These are phyloP conservation scores for Litchi chinensis DNA, from an alignment of 345 rosid genomes.

Conservation along the genomic window DNA sequence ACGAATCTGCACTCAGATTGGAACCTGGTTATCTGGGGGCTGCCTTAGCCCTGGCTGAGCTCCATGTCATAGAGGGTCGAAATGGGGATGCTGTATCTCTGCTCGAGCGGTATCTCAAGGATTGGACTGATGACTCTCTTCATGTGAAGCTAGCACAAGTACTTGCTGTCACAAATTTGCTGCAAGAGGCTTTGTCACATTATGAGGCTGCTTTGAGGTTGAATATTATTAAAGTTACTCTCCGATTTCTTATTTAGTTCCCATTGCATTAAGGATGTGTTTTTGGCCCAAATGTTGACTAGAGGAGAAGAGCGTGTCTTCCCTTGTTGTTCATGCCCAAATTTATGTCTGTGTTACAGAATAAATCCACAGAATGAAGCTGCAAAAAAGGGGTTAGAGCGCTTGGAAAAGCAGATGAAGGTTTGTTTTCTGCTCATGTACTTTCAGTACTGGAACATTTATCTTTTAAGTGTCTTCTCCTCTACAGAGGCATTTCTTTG, in stretches of 20 bases:
- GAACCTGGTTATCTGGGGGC: constrained; percentile 98
- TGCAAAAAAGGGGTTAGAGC: constrained; percentile 94
- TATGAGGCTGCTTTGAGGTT: constrained; percentile 93
- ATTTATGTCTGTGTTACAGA: constrained; percentile 45
- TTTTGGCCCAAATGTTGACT: not conserved
- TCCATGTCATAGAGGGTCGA: constrained; percentile 88
- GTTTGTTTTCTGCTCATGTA: constrained; percentile 36
- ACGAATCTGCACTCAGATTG: constrained; percentile 90
- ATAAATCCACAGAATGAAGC: constrained; percentile 89
- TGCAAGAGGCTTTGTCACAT: constrained; percentile 85
- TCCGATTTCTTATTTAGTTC: constrained; percentile 17
- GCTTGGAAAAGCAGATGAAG: constrained; percentile 98
- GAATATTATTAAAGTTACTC: not conserved
- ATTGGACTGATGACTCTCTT: constrained; percentile 98
- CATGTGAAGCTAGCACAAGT: constrained; percentile 98
- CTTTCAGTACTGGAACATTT: not conserved
- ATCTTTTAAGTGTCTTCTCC: not conserved
- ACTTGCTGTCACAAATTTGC: constrained; percentile 81
- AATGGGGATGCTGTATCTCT: constrained; percentile 90
- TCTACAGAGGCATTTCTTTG: not conserved
- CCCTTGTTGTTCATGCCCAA: constrained; percentile 13
- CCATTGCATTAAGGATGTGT: not conserved
- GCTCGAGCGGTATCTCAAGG: constrained; percentile 94
- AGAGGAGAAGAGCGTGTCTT: not conserved
- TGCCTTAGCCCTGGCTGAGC: constrained; percentile 94